phyloP scores from a whole-genome alignment of 1,139 yeast species.

The Wickerhamiella infanticola region DNA sequence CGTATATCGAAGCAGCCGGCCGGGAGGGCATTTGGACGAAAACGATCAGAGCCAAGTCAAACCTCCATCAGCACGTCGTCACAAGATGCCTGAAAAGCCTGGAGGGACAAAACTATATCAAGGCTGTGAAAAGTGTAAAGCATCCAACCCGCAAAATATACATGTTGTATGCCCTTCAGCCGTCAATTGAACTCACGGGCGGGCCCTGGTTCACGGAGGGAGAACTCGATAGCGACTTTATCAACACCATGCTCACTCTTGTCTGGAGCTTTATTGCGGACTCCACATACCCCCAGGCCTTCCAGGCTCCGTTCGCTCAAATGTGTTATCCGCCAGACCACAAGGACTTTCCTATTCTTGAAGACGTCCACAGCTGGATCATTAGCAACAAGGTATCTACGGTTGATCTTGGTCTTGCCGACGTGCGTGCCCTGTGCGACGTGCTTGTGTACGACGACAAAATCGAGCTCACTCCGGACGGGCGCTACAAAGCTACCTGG shows the following conservation, averaged over 20 bases:
- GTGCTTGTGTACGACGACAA: conserved; percentile 79
- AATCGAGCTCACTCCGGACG: conserved; percentile 44
- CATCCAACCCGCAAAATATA: conserved; percentile 94
- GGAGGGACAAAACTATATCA: conserved; percentile 74
- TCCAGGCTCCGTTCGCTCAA: conserved; percentile 16
- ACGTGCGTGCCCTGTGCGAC: conserved; percentile 72
- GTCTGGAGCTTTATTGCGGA: conserved; percentile 78
- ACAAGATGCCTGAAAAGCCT: conserved; percentile 67
- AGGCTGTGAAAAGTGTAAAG: conserved; percentile 81
- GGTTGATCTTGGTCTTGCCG: conserved; percentile 59
- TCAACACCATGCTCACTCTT: conserved; percentile 65
- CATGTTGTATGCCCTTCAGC: conserved; percentile 86
- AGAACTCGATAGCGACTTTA: conserved; percentile 86
- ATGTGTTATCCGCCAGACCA: conserved; percentile 38
- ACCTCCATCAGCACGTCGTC: conserved; percentile 85
- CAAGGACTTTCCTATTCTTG: conserved; percentile 51
- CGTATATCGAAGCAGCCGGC: conserved; percentile 82
- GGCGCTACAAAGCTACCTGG: conserved; percentile 35
- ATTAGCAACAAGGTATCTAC: conserved; percentile 61
- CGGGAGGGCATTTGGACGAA: conserved; percentile 93
- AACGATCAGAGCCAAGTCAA: conserved; percentile 79
- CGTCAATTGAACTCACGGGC: conserved; percentile 91
- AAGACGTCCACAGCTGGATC: conserved; percentile 63
- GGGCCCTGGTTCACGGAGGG: conserved; percentile 99
- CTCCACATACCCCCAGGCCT: conserved; percentile 57